These are phyloP conservation scores for Chromosphaera perkinsii DNA, from an alignment of 208 protist species.

Conservation along the genomic window DNA sequence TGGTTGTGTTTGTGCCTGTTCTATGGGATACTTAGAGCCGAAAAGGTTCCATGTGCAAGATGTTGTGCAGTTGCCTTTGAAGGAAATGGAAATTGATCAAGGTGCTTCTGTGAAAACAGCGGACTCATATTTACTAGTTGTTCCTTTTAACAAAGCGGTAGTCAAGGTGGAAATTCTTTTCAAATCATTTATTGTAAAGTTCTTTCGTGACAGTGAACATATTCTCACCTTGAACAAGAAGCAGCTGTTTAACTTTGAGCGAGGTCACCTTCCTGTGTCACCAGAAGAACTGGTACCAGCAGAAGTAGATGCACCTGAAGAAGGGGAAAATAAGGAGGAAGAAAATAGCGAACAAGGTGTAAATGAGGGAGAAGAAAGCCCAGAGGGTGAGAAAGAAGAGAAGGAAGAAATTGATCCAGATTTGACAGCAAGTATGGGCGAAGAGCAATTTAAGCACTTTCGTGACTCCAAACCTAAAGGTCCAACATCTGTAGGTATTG, in stretches of 20 bases:
- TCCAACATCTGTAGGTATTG: slow-evolving; percentile 55
- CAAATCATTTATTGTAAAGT: neutral
- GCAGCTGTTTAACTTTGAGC: neutral
- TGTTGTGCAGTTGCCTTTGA: neutral
- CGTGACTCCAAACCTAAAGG: slow-evolving; percentile 25
- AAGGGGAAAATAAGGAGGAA: neutral
- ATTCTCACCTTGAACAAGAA: neutral
- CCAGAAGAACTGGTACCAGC: neutral
- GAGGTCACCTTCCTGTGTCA: neutral
- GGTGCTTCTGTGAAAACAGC: neutral
- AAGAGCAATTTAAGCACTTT: slow-evolving; percentile 22
- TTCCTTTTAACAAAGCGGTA: neutral
- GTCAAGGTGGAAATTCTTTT: neutral
- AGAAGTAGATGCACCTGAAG: neutral
- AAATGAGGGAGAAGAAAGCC: neutral
- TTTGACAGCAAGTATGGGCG: neutral
- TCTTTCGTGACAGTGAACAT: neutral
- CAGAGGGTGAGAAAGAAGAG: neutral
- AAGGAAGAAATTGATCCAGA: neutral
- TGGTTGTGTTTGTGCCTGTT: neutral
- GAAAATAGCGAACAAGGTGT: neutral
- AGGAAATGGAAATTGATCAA: neutral
- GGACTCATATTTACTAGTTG: neutral
- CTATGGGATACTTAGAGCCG: neutral
- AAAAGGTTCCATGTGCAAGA: neutral